These are phyloP conservation scores for Taxillus chinensis DNA, from an alignment of 164 flowering plant species.

Conservation along the genomic window DNA sequence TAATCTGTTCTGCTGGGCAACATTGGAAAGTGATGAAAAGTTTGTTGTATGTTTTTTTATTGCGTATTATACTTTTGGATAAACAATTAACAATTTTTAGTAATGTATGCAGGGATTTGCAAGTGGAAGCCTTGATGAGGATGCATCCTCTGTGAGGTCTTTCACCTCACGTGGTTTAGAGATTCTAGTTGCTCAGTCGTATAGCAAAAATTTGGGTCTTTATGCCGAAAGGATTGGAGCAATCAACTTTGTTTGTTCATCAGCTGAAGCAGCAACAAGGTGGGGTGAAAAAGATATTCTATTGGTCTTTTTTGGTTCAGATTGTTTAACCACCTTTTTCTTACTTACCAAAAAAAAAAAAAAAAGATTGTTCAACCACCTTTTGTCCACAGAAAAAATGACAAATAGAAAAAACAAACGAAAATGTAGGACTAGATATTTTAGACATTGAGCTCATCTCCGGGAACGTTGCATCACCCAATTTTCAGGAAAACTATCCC, in stretches of 20 bases:
- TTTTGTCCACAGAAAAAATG: too few relatives aligned
- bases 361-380: too few relatives aligned
- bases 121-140: slow-evolving; percentile 95
- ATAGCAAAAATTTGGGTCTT: slow-evolving; percentile 90
- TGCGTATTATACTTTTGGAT: too few relatives aligned
- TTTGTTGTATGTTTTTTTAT: too few relatives aligned
- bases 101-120: slow-evolving; percentile 70
- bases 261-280: slow-evolving; percentile 85
- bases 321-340: too few relatives aligned
- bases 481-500: too few relatives aligned
- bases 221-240: slow-evolving; percentile 98
- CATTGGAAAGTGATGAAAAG: too few relatives aligned
- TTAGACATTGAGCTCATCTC: too few relatives aligned
- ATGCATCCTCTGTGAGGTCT: slow-evolving; percentile 84
- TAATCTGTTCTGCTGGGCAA: not conserved
- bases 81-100: not conserved
- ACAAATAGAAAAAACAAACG: too few relatives aligned
- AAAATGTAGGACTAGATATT: too few relatives aligned
- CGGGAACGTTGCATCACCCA: too few relatives aligned
- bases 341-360: too few relatives aligned
- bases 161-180: slow-evolving; percentile 90
- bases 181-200: slow-evolving; percentile 89
- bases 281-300: slow-evolving; percentile 10
- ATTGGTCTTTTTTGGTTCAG: not conserved
- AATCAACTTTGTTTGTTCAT: slow-evolving; percentile 80